Base-by-base conservation (phyloP, 495 filamentous ascomycete species). In the Aspergillus hancockii region DNA sequence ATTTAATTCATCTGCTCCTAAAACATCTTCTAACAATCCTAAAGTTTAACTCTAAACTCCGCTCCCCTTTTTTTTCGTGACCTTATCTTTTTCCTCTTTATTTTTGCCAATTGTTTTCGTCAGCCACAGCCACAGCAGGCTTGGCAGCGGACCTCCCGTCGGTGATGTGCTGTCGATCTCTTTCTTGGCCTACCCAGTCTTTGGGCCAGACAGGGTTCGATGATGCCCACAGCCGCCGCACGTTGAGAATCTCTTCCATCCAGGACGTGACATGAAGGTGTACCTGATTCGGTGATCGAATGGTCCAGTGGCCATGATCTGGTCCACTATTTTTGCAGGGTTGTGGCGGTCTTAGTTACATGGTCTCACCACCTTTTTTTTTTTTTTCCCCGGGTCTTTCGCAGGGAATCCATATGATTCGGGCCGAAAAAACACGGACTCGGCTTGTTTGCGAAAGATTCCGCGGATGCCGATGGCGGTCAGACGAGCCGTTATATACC, bases 121-220 rank as follows among this genome's bases (percentile, higher is more conserved):
- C 46, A 60, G 53, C 66, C 68, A 71, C 64, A 61, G 67, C 67
- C 69, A 63, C 67, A 14, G 25, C 30, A 63, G 70, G 68, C 73
- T 76, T 74, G 73, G 71, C 73, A 70, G 71, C 66, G 71, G 71
- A 55, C 57, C 70, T 65, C 50, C 55, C 50, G 59, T 59, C 56
- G 61, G 66, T 54, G 68, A 66, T 69, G 66, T 57, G 51, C 41
- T 55, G 71, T 73, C 66, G 73, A 76, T 76, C 73, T 61, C 55
- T 34, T 52, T 63, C 69, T 75, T 75, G 73, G 69, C 73, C 57
- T 18, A 41, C 34, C 2, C 38, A 38, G 30, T 52, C 32, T 31
- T 40, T 59, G 47, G 46, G 40, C 51, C n/a, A 54, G 32, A 54
- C 57, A 47, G 25, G 7, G 19, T 54, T 34, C 2, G 55, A 1